phyloP scores from a whole-genome alignment of 2,329 filamentous ascomycete species.

The Zelopaecilomyces penicillatus region DNA sequence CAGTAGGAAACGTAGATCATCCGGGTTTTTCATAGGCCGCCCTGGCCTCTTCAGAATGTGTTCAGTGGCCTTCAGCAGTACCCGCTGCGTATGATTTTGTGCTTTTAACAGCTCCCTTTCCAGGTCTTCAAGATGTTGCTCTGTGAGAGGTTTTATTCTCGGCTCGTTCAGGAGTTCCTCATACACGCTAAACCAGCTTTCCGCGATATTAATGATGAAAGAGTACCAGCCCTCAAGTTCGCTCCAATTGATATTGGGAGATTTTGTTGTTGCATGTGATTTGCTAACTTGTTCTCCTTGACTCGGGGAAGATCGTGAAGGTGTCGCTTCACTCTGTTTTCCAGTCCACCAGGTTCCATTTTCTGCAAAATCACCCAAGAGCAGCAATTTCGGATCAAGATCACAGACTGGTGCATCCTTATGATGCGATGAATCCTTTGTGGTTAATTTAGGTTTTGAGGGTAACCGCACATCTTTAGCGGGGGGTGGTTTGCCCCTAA shows the following conservation, averaged over 20 bases:
- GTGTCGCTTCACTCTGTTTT: conserved; percentile 32
- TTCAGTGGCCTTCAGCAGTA: conserved; percentile 70
- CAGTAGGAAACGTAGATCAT: conserved; percentile 68
- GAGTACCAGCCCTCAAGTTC: conserved; percentile 67
- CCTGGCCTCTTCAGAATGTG: conserved; percentile 72
- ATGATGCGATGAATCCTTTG: conserved; percentile 10
- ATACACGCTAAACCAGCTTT: conserved; percentile 55
- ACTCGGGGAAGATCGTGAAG: conserved; percentile 12
- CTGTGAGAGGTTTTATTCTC: conserved; percentile 23
- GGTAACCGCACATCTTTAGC: conserved; percentile 12
- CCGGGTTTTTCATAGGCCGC: conserved; percentile 55
- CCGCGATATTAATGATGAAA: conserved; percentile 58
- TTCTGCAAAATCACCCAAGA: conserved; percentile 68
- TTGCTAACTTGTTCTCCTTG: conserved; percentile 11
- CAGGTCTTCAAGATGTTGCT: conserved; percentile 32
- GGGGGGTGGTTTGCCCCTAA: conserved; percentile 19
- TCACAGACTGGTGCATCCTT: conserved; percentile 31
- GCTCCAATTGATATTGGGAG: conserved; percentile 67
- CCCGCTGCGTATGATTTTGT: conserved; percentile 59
- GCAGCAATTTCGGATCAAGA: conserved; percentile 64
- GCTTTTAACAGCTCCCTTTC: conserved; percentile 45
- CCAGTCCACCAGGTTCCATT: conserved; percentile 80
- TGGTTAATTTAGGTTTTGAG: conserved; percentile 19
- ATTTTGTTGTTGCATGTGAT: conserved; percentile 23
- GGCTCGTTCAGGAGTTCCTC: conserved; percentile 34